A percentile compares a stretch with the other conserved stretches of the same genome.
Conservation (phyloP, 768 basidiomycete species). For the Lactifluus echinatus region DNA sequence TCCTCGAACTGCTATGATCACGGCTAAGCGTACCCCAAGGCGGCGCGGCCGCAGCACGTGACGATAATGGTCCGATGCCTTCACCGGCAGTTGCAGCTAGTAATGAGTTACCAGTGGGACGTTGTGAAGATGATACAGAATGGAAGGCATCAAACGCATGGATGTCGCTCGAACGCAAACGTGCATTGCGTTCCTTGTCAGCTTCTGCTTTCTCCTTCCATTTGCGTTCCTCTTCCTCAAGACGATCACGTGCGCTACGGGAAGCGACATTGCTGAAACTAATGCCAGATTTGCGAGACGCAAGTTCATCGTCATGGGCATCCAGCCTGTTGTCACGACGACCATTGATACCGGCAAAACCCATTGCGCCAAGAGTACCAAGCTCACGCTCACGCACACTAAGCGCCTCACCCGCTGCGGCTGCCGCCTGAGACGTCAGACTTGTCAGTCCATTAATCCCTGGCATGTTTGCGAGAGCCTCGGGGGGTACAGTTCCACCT, state of each 20-base stretch:
- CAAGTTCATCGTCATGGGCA: slow-evolving; percentile 42
- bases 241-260: slow-evolving; percentile 55
- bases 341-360: slow-evolving; percentile 26
- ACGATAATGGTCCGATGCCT: neutral
- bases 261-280: slow-evolving; percentile 33
- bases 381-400: slow-evolving; percentile 41
- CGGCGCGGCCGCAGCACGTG: slow-evolving; percentile 9
- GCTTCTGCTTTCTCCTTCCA: slow-evolving; percentile 42
- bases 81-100: slow-evolving; percentile 24
- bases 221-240: slow-evolving; percentile 50
- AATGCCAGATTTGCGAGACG: slow-evolving; percentile 31
- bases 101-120: slow-evolving; percentile 27
- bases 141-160: slow-evolving; percentile 75
- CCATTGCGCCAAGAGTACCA: slow-evolving; percentile 39
- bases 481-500: slow-evolving; percentile 18
- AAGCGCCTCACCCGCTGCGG: slow-evolving; percentile 26
- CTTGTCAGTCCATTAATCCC: slow-evolving; percentile 22
- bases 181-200: slow-evolving; percentile 28
- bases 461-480: slow-evolving; percentile 23
- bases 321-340: slow-evolving; percentile 24
- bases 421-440: slow-evolving; percentile 8
- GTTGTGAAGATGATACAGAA: slow-evolving; percentile 40
- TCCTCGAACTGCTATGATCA: slow-evolving; percentile 4
- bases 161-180: slow-evolving; percentile 34
- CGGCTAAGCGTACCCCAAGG: slow-evolving; percentile 16